These are phyloP conservation scores for Cystofilobasidium bisporidii DNA, from an alignment of 768 basidiomycete species.

Conservation along the genomic window DNA sequence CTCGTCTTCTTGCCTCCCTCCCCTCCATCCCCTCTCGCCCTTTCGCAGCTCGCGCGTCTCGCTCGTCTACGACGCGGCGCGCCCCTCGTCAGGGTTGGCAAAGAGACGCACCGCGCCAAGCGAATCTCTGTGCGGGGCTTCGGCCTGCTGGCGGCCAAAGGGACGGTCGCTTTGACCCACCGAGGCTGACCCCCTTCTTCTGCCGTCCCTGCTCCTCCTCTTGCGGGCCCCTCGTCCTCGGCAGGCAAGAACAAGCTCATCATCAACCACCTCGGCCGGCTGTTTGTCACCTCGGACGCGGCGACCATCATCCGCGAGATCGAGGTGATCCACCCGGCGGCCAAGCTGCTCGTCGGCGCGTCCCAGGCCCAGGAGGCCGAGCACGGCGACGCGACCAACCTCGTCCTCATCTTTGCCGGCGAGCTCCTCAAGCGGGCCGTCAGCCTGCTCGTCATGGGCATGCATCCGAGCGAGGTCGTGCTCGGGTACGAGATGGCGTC, in stretches of 20 bases:
- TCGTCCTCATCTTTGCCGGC: conserved; percentile 88
- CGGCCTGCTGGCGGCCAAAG: too few relatives aligned
- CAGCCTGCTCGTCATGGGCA: conserved; percentile 83
- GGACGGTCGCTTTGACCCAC: too few relatives aligned
- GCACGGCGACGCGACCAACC: conserved; percentile 98
- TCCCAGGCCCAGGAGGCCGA: conserved; percentile 92
- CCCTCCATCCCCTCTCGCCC: neutral
- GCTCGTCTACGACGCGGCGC: too few relatives aligned
- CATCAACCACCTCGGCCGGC: conserved; percentile 89
- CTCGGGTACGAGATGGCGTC: conserved; percentile 90
- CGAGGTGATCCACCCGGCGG: conserved; percentile 96
- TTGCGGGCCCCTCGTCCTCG: neutral
- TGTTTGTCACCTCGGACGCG: conserved; percentile 97
- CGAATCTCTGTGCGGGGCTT: too few relatives aligned
- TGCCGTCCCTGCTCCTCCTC: conserved; percentile 9
- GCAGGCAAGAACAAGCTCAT: conserved; percentile 93
- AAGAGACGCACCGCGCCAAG: too few relatives aligned
- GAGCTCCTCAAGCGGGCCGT: conserved; percentile 91
- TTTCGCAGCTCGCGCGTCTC: too few relatives aligned
- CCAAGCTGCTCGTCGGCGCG: conserved; percentile 98
- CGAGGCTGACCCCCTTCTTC: neutral
- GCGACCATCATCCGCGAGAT: conserved; percentile 97
- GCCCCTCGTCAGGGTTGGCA: too few relatives aligned
- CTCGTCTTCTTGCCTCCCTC: neutral
- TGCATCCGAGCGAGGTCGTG: conserved; percentile 92